These are phyloP conservation scores for Carex scoparia DNA, from an alignment of 176 grass and related monocot species.

Conservation along the genomic window DNA sequence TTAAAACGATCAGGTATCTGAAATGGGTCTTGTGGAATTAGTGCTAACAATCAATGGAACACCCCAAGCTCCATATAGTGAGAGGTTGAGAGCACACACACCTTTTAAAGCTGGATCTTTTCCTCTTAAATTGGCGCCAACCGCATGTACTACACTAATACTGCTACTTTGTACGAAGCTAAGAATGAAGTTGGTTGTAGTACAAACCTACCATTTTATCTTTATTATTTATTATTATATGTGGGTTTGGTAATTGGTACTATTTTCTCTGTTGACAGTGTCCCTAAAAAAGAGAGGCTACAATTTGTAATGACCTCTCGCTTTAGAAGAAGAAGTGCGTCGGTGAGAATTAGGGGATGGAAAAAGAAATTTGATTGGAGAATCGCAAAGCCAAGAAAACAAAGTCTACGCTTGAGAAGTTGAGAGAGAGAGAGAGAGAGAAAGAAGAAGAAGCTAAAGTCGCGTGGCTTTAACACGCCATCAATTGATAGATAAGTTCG, in stretches of 20 bases:
- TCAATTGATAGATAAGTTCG: background rate
- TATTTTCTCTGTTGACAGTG: background rate
- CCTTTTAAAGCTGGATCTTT: background rate
- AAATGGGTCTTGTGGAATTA: background rate
- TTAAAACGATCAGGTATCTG: background rate
- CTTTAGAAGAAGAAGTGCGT: constrained; percentile 13
- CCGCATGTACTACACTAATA: background rate
- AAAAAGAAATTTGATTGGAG: background rate
- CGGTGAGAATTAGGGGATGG: constrained; percentile 2
- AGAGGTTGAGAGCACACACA: background rate
- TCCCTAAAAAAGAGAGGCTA: background rate
- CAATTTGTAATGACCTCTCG: constrained; percentile 2
- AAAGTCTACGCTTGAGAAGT: background rate
- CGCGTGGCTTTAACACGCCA: constrained; percentile 12
- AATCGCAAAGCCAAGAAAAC: constrained; percentile 13
- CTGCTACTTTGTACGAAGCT: constrained; percentile 7
- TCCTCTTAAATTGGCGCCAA: background rate
- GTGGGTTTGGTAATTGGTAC: constrained; percentile 4
- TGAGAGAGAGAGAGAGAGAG: too few relatives aligned
- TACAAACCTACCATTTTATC: constrained; percentile 6
- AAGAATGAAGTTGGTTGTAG: constrained; percentile 11
- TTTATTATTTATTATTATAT: background rate
- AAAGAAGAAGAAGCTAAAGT: background rate
- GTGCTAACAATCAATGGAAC: background rate
- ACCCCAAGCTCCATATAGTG: background rate